These are phyloP conservation scores for Capronia coronata DNA, from an alignment of 2,329 filamentous ascomycete species.

Conservation along the genomic window DNA sequence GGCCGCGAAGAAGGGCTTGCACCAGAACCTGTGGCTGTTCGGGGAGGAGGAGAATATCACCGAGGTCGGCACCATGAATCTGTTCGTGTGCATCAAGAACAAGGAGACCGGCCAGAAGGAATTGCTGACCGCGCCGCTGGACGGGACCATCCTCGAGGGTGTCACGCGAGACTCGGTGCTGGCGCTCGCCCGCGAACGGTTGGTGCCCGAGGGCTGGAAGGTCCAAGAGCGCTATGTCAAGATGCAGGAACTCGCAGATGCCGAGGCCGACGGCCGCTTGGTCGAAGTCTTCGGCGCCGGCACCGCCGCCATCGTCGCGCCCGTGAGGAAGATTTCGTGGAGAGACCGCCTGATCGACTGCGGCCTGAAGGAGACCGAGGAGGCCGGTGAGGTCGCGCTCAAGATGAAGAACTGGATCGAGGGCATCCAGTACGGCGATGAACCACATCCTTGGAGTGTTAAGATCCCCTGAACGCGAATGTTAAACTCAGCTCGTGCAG, in stretches of 20 bases:
- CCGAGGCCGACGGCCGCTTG: slow-evolving; percentile 74
- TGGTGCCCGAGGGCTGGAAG: slow-evolving; percentile 80
- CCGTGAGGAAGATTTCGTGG: slow-evolving; percentile 84
- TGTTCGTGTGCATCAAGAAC: slow-evolving; percentile 81
- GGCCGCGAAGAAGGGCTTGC: slow-evolving; percentile 83
- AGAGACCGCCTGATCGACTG: slow-evolving; percentile 74
- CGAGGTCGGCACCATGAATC: slow-evolving; percentile 98
- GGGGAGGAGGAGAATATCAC: slow-evolving; percentile 93
- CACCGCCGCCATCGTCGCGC: slow-evolving; percentile 89
- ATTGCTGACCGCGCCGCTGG: slow-evolving; percentile 87
- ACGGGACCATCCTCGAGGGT: slow-evolving; percentile 93
- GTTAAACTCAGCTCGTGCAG: too few relatives aligned
- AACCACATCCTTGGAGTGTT: slow-evolving; percentile 78
- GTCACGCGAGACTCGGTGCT: slow-evolving; percentile 90
- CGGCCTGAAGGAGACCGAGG: slow-evolving; percentile 70
- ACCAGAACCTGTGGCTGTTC: slow-evolving; percentile 98
- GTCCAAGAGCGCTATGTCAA: slow-evolving; percentile 85
- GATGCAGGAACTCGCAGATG: slow-evolving; percentile 78
- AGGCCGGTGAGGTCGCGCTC: slow-evolving; percentile 78
- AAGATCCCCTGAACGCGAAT: slow-evolving; percentile 19
- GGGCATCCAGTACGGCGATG: slow-evolving; percentile 88
- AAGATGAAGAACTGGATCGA: slow-evolving; percentile 97
- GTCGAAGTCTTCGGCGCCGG: slow-evolving; percentile 91
- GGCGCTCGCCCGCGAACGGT: slow-evolving; percentile 72
- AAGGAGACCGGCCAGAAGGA: slow-evolving; percentile 85